Conservation (phyloP, 2,329 filamentous ascomycete species). For the Fusarium sp. region DNA sequence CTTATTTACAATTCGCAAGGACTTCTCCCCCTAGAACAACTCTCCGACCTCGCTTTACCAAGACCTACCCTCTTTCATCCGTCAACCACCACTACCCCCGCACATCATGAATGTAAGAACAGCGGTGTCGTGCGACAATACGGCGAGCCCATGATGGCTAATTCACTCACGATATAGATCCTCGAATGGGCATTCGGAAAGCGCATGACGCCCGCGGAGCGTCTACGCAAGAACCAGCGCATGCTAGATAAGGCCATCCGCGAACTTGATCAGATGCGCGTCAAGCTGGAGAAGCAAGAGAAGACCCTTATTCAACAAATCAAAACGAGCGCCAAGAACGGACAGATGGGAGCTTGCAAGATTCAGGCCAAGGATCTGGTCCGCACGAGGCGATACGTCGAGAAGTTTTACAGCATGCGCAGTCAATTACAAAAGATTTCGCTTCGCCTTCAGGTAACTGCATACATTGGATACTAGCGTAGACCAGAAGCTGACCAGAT, state of each 20-base stretch:
- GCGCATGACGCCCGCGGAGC: slow-evolving; percentile 96
- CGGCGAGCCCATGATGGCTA: slow-evolving; percentile 31
- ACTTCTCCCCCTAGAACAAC: background rate
- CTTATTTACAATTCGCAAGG: background rate
- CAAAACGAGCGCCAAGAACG: slow-evolving; percentile 98
- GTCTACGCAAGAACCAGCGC: slow-evolving; percentile 91
- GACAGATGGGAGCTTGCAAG: slow-evolving; percentile 97
- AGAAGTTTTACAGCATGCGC: slow-evolving; percentile 98
- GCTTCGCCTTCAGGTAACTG: slow-evolving; percentile 83
- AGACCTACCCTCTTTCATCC: background rate
- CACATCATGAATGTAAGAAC: slow-evolving; percentile 45
- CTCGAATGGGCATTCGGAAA: slow-evolving; percentile 99
- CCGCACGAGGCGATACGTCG: slow-evolving; percentile 89
- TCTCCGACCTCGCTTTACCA: background rate
- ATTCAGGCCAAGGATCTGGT: slow-evolving; percentile 98
- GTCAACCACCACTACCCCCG: slow-evolving; percentile 21
- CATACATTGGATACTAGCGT: background rate
- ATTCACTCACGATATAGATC: slow-evolving; percentile 66
- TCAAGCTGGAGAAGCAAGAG: slow-evolving; percentile 98
- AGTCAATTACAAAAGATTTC: slow-evolving; percentile 97
- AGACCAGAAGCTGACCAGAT: slow-evolving; percentile 21
- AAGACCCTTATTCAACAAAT: slow-evolving; percentile 97
- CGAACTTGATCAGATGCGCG: slow-evolving; percentile 92
- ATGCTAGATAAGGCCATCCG: slow-evolving; percentile 97
- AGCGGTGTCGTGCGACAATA: slow-evolving; percentile 32